phyloP scores from a whole-genome alignment of 345 rosid species.

The Citrus medica region DNA sequence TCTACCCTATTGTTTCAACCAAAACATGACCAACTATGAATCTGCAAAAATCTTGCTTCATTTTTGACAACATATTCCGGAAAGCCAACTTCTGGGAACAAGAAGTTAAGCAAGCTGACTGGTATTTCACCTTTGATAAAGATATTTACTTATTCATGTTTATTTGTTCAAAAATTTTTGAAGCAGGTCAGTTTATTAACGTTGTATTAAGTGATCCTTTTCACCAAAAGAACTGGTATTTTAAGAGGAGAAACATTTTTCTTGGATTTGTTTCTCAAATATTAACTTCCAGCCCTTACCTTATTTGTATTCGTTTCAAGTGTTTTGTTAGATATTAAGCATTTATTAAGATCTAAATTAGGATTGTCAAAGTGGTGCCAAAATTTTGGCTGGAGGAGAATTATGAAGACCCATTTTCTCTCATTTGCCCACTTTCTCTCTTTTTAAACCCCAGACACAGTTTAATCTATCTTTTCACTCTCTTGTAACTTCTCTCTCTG shows the following conservation, averaged over 20 bases:
- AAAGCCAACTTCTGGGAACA: conserved; percentile 2
- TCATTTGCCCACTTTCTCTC: background rate
- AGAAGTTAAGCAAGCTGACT: background rate
- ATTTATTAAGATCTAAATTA: background rate
- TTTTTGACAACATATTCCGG: background rate
- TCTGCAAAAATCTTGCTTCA: background rate
- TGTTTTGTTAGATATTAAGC: background rate
- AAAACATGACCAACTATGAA: background rate
- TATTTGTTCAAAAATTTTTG: background rate
- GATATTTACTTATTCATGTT: background rate
- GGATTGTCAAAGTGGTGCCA: background rate
- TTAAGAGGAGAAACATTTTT: background rate
- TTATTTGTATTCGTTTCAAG: background rate
- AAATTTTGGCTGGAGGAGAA: background rate
- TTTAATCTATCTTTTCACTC: background rate
- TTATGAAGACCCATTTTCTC: background rate
- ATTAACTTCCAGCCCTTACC: background rate
- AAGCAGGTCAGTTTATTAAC: background rate
- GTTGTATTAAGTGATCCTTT: background rate
- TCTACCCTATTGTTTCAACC: background rate
- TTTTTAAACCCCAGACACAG: background rate
- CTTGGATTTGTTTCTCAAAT: background rate
- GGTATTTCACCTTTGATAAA: background rate
- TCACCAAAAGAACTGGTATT: background rate
- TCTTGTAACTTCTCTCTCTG: background rate